Conservation (phyloP, 106 monocot genomes). For the Dendrobium nobile region DNA sequence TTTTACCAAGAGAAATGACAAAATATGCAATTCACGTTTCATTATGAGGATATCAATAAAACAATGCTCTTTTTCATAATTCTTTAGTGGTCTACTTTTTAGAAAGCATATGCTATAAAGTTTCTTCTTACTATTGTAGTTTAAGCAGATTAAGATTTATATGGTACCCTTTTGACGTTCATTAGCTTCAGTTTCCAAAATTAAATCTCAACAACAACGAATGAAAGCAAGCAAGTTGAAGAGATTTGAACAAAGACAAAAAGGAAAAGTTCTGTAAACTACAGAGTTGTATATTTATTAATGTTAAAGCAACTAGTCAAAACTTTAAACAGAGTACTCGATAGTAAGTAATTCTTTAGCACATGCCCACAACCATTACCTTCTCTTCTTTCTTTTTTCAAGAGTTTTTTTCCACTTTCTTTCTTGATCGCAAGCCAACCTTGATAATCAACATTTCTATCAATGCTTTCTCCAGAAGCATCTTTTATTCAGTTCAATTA, state of each 20-base stretch:
- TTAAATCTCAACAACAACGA: background rate
- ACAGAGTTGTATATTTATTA: background rate
- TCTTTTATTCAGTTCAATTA: constrained; percentile 22
- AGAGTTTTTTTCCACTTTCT: constrained; percentile 85
- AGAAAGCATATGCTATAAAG: background rate
- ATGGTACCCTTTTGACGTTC: background rate
- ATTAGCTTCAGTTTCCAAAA: background rate
- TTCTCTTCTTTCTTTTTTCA: constrained; percentile 62
- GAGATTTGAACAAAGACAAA: background rate
- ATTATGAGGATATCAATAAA: background rate
- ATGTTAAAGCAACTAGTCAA: background rate
- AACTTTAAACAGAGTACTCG: background rate
- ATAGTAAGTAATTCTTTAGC: background rate
- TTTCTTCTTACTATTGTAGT: background rate
- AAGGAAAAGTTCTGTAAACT: background rate
- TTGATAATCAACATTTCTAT: constrained; percentile 74
- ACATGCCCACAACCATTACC: constrained; percentile 26
- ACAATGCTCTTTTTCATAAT: background rate
- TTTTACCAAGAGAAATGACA: background rate
- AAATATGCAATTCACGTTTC: background rate
- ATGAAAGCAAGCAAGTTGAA: background rate
- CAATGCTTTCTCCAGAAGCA: constrained; percentile 26
- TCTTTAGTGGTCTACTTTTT: background rate
- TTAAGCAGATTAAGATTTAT: background rate
- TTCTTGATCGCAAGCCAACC: constrained; percentile 84